Percentiles rank a stretch among this genome's conserved stretches.
These are phyloP conservation scores for Blastobotrys indianensis DNA, from an alignment of 1,139 yeast genomes.

Conservation along the genomic window DNA sequence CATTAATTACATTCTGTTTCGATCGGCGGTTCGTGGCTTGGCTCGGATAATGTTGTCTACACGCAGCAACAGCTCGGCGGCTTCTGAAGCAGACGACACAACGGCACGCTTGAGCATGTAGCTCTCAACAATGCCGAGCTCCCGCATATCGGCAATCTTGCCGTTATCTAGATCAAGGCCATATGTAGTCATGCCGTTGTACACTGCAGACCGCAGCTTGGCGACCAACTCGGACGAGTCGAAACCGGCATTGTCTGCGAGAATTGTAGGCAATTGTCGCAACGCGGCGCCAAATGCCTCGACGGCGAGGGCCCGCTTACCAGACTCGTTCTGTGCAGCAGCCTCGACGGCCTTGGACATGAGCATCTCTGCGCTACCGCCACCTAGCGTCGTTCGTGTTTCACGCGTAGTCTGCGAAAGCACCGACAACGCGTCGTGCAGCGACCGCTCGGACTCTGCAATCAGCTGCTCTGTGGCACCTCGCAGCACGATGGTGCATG, in stretches of 20 bases:
- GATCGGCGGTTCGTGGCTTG: slow-evolving; percentile 93
- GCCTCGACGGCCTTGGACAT: slow-evolving; percentile 98
- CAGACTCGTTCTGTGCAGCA: slow-evolving; percentile 87
- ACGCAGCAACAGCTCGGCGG: slow-evolving; percentile 89
- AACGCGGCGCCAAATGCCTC: slow-evolving; percentile 93
- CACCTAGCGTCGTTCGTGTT: slow-evolving; percentile 94
- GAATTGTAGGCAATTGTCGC: slow-evolving; percentile 89
- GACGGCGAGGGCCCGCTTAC: slow-evolving; percentile 89
- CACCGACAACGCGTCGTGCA: slow-evolving; percentile 95
- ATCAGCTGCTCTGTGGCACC: slow-evolving; percentile 96
- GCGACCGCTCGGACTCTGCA: slow-evolving; percentile 95
- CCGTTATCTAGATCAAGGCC: slow-evolving; percentile 88
- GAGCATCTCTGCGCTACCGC: slow-evolving; percentile 96
- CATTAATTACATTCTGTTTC: slow-evolving; percentile 35
- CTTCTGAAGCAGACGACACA: slow-evolving; percentile 94
- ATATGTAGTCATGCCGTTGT: slow-evolving; percentile 85
- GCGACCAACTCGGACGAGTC: slow-evolving; percentile 92
- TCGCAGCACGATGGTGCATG: slow-evolving; percentile 91
- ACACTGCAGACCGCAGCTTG: slow-evolving; percentile 84
- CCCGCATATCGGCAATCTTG: slow-evolving; percentile 86
- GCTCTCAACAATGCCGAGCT: slow-evolving; percentile 85
- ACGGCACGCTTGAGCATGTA: slow-evolving; percentile 90
- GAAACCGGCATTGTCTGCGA: slow-evolving; percentile 96
- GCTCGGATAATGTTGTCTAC: slow-evolving; percentile 96
- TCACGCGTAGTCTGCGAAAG: slow-evolving; percentile 91